phyloP scores from a whole-genome alignment of 1,139 yeast genomes.

The Meyerozyma sp. region DNA sequence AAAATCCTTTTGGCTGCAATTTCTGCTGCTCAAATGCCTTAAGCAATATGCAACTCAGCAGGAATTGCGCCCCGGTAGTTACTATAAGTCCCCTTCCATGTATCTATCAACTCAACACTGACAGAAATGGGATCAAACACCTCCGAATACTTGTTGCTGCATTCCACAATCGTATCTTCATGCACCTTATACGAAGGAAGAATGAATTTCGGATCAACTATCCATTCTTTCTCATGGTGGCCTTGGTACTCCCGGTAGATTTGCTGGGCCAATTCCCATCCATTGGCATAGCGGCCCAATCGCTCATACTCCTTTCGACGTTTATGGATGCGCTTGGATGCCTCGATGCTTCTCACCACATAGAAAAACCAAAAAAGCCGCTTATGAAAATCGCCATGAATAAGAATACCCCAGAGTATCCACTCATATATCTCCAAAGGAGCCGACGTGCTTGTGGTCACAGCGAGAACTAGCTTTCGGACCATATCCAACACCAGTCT shows the following conservation, averaged over 20 bases:
- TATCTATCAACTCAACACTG: background rate
- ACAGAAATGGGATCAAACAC: background rate
- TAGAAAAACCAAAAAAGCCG: background rate
- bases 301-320: background rate
- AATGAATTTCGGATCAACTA: background rate
- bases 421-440: background rate
- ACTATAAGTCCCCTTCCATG: background rate
- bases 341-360: background rate
- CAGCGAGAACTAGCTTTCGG: background rate
- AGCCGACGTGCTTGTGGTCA: background rate
- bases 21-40: conserved; percentile 2
- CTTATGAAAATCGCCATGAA: background rate
- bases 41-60: conserved; percentile 12
- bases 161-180: background rate
- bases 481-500: background rate
- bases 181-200: background rate
- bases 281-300: background rate
- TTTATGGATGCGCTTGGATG: background rate
- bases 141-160: background rate
- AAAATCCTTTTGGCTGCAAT: background rate
- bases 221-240: background rate
- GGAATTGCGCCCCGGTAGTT: background rate
- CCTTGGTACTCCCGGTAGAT: background rate
- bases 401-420: background rate
- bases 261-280: background rate